Base-by-base conservation (phyloP, 23 red algal genomes). In the Pyropia yezoensis region DNA sequence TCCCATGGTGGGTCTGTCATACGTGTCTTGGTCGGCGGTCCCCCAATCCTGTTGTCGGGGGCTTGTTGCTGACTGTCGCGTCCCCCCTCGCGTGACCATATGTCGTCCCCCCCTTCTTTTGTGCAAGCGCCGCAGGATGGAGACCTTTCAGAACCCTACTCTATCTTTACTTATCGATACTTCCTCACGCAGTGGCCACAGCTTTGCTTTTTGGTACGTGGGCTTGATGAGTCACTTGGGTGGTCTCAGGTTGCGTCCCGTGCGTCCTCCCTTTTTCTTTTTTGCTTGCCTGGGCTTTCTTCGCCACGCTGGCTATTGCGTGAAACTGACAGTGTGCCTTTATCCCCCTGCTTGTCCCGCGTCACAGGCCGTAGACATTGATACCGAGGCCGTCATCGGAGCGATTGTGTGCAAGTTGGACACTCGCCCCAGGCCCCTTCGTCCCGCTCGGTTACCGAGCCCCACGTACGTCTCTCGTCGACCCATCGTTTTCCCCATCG, bases 161-260 rank as follows among this genome's bases (percentile, higher is more conserved):
- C 94, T 7, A 88, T 87, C 27, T 98, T 91, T 73, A 98, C 94
- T 11, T 98, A 98, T 67, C 78, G 94, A 50, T 98, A 98, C 70
- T 98, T 98, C 62, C 64, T 98, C 17, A 78, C 70, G 6, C 85
- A 91, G 53, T 98, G 94, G 94, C 84, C 85, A 5, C 64, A 98
- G 18, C 72, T 89, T 3, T 90, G 86, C 54, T 90, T 80, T 20
- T 70, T 98, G 6, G 39, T 47, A 47, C 39, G 39, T 47, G 7
- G 6, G 4, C 39, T 7, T 7, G 6, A 6, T 47, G 79, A 1
- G 11, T 47, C 56, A n/a, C 17, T 27, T 18, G 33, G 18, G 29
- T 18, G 5, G n/a, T 39, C 16, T 11, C 33, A 7, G 49, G 30
- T 2, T 69, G 9, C 26, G 23, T 15, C 30, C 33, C 13, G 27